Evolutionary conservation across 768 basidiomycete species (phyloP), one percentile per base, ranked within the genome.

Genomic region (Roridomyces roridus): DNA sequence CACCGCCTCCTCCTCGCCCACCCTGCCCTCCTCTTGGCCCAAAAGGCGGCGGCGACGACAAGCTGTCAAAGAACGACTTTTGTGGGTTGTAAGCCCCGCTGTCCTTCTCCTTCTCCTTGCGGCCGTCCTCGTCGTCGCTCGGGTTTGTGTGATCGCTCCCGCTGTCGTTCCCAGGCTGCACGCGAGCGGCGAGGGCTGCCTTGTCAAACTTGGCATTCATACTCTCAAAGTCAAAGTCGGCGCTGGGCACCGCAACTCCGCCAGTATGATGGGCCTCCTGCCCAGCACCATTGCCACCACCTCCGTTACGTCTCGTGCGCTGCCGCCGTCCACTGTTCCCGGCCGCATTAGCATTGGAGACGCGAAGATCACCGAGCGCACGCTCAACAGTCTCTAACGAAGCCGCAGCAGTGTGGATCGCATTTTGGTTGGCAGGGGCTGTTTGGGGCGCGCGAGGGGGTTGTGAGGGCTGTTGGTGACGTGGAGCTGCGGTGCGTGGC

Each of bases 161-260:
- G 43, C 52, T 36, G 24, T 35, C 62, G 55, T 65, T 54, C 35
- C 51, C 62, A 58, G 61, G 51, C 17, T 53, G 44, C 18, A 67
- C 66, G 17, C 66, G 68, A 29, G 74, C 75, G 36, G 70, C 75
- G 35, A 85, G 54, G 14, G 87, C 82, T 10, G 83, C 75, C 70
- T 94, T 93, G 74, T 93, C 90, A 63, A 94, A 94, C 48, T 85
- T 85, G 4, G 88, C 88, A 63, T 94, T 95, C 51, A 84, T 83
- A 52, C 79, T 80, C 69, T 83, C 76, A 69, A 94, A 95, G 74
- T 94, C 92, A 67, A 94, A 94, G 69, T 94, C 92, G 0, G 85
- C 86, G 1, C 78, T 68, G 0, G 92, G 92, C 0, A 94, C 51
- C 1, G 60, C 35, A 42, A 62, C 56, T 14, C 46, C 43, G 2